Base-by-base conservation (phyloP, 129 eudicot genomes). In the Deinandra increscens region DNA sequence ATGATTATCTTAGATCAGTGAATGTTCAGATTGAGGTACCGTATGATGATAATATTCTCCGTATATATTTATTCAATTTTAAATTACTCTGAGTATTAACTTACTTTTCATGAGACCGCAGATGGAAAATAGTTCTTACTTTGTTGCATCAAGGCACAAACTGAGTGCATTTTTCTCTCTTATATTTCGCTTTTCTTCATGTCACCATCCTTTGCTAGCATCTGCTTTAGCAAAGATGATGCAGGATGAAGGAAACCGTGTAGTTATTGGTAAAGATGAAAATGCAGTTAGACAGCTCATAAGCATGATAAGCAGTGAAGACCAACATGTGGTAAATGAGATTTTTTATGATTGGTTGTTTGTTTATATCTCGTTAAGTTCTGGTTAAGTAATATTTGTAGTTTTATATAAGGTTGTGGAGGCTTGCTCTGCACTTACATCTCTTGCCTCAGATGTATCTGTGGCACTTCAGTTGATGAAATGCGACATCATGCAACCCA, bases 131-230 rank as follows among this genome's bases (percentile, higher is more conserved):
- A 90, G 91, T 75, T 94, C 99, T 70, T 94, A 94, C 80, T 94
- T 94, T 76, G 96, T 83, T 77, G 96, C 96, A 29, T 89, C 99
- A 78, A 87, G 96, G 19, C 97, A 94, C 79, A 94, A 89, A 76
- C 83, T 94, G 75, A 94, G 99, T 76, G 97, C 97, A 44, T 90
- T 94, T 81, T 90, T 94, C 86, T 87, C 99, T 46, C 97, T 94
- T 64, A 87, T 94, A 80, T 94, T 94, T 60, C 97, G 97, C 1
- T 94, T 94, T 74, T 94, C 99, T 34, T 94, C 99, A 33, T 94
- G 99, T 74, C 99, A 89, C 75, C 99, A 94, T 80, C 97, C 99
- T 58, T 76, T 94, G 77, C 77, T 94, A 51, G 99, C 99, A 73
- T 94, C 97, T 59, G 91, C 99, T n/a, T 76, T 94, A 78, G 99